These are phyloP conservation scores for Williopsis jadinii DNA, from an alignment of 1,139 yeast species.

Conservation along the genomic window DNA sequence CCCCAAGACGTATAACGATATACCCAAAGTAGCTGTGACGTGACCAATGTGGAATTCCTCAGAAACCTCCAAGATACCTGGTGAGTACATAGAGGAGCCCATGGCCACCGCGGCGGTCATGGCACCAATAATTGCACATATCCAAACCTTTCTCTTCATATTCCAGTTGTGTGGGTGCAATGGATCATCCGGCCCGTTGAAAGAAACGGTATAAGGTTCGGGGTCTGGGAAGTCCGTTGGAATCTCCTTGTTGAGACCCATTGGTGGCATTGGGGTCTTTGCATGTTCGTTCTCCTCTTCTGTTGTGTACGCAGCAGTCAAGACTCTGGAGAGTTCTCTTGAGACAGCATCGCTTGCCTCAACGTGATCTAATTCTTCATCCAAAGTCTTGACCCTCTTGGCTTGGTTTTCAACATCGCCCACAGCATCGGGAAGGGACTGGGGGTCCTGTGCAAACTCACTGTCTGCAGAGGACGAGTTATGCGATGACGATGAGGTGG, in stretches of 20 bases:
- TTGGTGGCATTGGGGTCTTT: conserved; percentile 32
- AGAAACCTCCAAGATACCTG: conserved; percentile 38
- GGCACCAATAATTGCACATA: conserved; percentile 35
- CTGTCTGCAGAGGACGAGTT: too few species aligned
- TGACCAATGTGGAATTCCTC: conserved; percentile 42
- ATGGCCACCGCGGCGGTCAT: conserved; percentile 42
- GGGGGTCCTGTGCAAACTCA: too few species aligned
- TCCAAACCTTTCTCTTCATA: conserved; percentile 30
- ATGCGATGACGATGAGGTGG: too few species aligned
- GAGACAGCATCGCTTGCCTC: conserved; percentile 4
- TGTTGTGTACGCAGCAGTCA: conserved; percentile 11
- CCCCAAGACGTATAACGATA: conserved; percentile 70
- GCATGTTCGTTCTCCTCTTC: conserved; percentile 25
- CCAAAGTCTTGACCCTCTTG: too few species aligned
- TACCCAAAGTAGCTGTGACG: conserved; percentile 55
- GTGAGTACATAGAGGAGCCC: conserved; percentile 62
- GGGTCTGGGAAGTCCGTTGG: conserved; percentile 48
- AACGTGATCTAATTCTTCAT: too few species aligned
- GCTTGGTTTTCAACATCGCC: too few species aligned
- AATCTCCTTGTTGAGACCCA: conserved; percentile 52
- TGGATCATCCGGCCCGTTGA: conserved; percentile 57
- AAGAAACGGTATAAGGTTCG: conserved; percentile 47
- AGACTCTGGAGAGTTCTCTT: conserved; percentile 14
- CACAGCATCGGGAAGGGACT: too few species aligned
- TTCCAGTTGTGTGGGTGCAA: conserved; percentile 59